Evolutionary conservation across 257 asterid species (phyloP).

Genomic region (Ocimum tenuiflorum): DNA sequence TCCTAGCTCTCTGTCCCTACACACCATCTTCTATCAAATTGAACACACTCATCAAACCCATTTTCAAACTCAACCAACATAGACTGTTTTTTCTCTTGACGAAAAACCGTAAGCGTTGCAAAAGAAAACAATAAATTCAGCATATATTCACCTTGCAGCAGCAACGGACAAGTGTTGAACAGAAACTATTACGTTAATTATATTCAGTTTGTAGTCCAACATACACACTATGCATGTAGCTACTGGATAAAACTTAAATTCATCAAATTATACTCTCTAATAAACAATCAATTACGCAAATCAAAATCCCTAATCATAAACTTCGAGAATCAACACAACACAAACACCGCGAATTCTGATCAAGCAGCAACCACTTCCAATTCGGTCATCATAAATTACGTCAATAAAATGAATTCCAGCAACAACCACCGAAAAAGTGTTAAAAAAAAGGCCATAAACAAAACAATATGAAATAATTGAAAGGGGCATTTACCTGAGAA

Average conservation of each 20-base stretch:
- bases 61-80: neutral
- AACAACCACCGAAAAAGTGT: neutral
- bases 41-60: neutral
- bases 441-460: neutral
- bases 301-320: constrained; percentile 18
- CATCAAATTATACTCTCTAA: neutral
- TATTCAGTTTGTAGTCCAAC: neutral
- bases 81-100: neutral
- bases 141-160: neutral
- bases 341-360: constrained; percentile 10
- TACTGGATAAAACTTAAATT: neutral
- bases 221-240: neutral
- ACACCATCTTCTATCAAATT: neutral
- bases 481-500: constrained; percentile 32
- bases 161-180: neutral
- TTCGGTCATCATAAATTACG: constrained; percentile 5
- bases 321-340: constrained; percentile 7
- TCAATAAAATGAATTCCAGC: neutral
- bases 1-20: neutral
- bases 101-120: neutral
- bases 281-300: neutral
- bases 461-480: neutral
- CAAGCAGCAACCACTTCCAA: constrained; percentile 19
- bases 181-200: neutral
- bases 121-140: neutral